Evolutionary conservation across 2,329 filamentous ascomycete species (phyloP).

Genomic region (Cordyceps fumosorosea): DNA sequence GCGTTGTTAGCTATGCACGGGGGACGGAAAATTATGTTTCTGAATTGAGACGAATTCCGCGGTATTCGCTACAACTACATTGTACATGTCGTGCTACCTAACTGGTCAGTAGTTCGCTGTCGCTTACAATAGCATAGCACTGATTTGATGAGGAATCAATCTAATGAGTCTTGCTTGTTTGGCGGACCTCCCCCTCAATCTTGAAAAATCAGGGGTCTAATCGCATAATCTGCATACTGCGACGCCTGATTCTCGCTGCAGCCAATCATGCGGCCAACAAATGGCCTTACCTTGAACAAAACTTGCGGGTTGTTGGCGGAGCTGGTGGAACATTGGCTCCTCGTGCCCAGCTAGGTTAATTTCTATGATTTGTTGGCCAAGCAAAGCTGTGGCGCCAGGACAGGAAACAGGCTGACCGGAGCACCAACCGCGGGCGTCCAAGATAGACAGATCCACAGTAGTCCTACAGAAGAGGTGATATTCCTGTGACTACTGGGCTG

Average conservation of each 20-base stretch:
- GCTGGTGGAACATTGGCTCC: too few relatives aligned
- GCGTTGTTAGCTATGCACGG: not conserved
- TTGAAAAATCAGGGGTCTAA: not conserved
- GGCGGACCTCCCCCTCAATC: not conserved
- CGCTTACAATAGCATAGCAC: not conserved
- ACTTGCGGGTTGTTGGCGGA: not conserved
- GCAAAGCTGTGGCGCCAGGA: too few relatives aligned
- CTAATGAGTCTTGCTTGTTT: too few relatives aligned
- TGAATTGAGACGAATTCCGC: not conserved
- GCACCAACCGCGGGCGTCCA: not conserved
- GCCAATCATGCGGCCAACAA: not conserved
- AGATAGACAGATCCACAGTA: not conserved
- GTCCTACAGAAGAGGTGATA: not conserved
- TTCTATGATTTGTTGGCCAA: not conserved
- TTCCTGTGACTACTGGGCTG: not conserved
- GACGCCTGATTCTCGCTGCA: not conserved
- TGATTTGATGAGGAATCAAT: conserved; percentile 1
- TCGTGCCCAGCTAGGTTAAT: not conserved
- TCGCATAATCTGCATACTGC: not conserved
- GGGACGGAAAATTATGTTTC: not conserved
- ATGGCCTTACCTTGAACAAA: not conserved
- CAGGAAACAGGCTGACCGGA: not conserved
- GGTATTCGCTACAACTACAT: not conserved
- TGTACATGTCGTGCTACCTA: not conserved
- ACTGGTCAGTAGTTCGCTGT: not conserved